Percentiles rank a stretch among this genome's conserved stretches.
phyloP scores from a whole-genome alignment of 257 asterid species.

The Nicotiana attenuata region DNA sequence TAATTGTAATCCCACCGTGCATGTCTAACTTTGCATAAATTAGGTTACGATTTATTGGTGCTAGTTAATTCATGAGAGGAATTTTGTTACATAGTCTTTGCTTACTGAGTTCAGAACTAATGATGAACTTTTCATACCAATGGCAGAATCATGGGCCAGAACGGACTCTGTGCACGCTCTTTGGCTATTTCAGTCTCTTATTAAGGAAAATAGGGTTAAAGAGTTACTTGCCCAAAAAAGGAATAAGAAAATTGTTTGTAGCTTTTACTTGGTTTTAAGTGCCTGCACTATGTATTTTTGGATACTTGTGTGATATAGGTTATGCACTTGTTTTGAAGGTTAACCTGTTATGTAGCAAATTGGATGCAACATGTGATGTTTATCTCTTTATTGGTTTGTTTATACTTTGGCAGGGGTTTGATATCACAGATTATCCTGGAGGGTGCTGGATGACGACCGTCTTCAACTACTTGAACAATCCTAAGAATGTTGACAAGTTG shows the following conservation, averaged over 20 bases:
- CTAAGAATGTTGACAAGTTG: not conserved
- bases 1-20: too few species aligned
- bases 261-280: not conserved
- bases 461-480: not conserved
- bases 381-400: not conserved
- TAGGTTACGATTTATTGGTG: too few species aligned
- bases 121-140: too few species aligned
- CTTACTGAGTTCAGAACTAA: too few species aligned
- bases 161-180: too few species aligned
- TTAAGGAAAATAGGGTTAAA: not conserved
- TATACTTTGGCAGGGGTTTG: slow-evolving; percentile 1
- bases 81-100: too few species aligned
- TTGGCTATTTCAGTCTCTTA: not conserved
- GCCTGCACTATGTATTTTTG: not conserved
- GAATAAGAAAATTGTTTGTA: not conserved
- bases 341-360: not conserved
- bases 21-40: too few species aligned
- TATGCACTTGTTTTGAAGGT: not conserved
- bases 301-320: not conserved
- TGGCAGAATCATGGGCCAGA: too few species aligned
- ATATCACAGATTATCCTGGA: not conserved
- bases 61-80: too few species aligned
- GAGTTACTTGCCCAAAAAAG: not conserved
- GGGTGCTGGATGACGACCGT: not conserved
- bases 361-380: not conserved